Conservation (phyloP, 257 asterid genomes). For the Mitragyna speciosa region DNA sequence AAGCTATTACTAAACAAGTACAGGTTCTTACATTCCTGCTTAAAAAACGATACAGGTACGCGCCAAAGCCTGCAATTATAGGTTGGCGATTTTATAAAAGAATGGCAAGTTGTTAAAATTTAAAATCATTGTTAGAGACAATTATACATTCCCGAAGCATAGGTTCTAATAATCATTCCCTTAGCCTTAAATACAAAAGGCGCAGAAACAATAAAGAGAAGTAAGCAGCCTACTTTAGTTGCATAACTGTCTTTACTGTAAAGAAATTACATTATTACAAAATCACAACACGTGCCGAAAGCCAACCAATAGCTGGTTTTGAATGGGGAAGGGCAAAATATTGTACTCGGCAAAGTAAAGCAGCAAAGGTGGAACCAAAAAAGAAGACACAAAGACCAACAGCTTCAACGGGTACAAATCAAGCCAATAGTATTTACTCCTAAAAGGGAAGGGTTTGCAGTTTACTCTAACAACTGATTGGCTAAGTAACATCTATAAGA, state of each 20-base stretch:
- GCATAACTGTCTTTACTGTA: background rate
- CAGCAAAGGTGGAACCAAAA: background rate
- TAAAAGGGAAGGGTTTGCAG: background rate
- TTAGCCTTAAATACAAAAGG: background rate
- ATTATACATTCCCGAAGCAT: too few species aligned
- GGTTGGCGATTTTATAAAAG: too few species aligned
- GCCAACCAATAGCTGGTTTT: background rate
- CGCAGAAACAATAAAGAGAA: background rate
- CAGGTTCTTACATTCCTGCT: too few species aligned
- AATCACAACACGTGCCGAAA: background rate
- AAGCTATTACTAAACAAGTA: too few species aligned
- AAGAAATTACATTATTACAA: background rate
- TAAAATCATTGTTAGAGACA: too few species aligned
- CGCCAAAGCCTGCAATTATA: too few species aligned
- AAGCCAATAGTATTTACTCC: conserved; percentile 2
- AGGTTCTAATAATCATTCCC: background rate
- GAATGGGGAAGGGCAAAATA: conserved; percentile 1
- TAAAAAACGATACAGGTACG: too few species aligned
- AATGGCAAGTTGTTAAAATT: too few species aligned
- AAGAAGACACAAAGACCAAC: background rate
- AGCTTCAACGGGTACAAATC: conserved; percentile 1
- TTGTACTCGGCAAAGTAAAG: background rate
- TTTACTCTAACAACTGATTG: conserved; percentile 5
- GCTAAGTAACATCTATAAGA: conserved; percentile 9
- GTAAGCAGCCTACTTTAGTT: background rate